Conservation (phyloP, 257 asterid species). For the Henckelia pumila region DNA sequence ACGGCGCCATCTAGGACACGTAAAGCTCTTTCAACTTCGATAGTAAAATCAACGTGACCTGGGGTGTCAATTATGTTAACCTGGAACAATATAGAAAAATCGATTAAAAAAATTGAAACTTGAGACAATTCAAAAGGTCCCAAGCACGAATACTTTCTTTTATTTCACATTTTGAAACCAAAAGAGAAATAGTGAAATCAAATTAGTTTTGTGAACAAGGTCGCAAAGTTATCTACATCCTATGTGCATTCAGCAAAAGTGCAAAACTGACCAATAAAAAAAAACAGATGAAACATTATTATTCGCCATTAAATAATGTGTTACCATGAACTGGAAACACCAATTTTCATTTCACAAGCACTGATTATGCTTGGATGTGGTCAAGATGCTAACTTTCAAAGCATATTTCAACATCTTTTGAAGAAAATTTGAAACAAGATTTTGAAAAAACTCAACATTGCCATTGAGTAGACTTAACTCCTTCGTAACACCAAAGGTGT, state of each 20-base stretch:
- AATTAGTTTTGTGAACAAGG: neutral
- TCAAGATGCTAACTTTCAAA: too few relatives aligned
- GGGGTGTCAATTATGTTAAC: slow-evolving; percentile 98
- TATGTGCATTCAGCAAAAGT: neutral
- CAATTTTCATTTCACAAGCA: neutral
- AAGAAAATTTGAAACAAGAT: neutral
- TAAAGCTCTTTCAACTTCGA: slow-evolving; percentile 98
- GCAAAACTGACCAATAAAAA: neutral
- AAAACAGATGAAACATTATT: neutral
- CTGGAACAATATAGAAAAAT: slow-evolving; percentile 39
- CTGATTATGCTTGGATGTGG: too few relatives aligned
- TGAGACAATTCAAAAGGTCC: neutral
- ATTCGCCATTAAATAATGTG: neutral
- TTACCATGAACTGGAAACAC: neutral
- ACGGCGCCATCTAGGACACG: slow-evolving; percentile 98
- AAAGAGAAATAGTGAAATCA: neutral
- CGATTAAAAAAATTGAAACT: neutral
- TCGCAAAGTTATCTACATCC: neutral
- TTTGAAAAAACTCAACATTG: neutral
- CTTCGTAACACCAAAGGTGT: neutral
- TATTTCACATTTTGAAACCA: neutral
- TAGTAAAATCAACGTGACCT: slow-evolving; percentile 97
- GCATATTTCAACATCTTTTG: neutral
- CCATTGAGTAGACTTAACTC: neutral
- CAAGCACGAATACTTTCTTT: neutral